Conservation (phyloP, 208 protist genomes). For the Lotmaria passim region DNA sequence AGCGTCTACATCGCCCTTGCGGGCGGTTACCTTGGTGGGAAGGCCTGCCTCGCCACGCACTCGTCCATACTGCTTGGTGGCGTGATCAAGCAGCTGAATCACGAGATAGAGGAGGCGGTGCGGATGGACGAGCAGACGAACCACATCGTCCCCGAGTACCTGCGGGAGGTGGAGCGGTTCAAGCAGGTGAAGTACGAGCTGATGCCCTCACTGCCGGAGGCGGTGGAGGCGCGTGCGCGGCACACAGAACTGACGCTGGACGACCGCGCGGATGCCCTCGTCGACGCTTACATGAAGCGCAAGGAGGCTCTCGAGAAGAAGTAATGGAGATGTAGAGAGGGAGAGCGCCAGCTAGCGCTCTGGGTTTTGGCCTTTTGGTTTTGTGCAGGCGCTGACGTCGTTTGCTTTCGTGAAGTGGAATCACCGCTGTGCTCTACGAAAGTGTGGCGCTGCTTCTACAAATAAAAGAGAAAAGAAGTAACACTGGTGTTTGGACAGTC, state of each 20-base stretch:
- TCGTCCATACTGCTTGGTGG: constrained; percentile 50
- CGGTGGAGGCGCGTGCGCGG: constrained; percentile 27
- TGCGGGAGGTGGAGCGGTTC: constrained; percentile 56
- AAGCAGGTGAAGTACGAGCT: constrained; percentile 73
- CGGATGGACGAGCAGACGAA: constrained; percentile 70
- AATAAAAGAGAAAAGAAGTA: no score
- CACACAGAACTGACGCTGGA: constrained; percentile 39
- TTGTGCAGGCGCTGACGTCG: no score
- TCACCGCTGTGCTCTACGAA: no score
- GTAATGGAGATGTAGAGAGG: background rate
- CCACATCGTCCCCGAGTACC: constrained; percentile 75
- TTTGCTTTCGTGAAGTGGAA: no score
- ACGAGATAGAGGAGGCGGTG: constrained; percentile 69
- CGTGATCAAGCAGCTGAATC: constrained; percentile 64
- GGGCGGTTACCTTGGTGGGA: constrained; percentile 83
- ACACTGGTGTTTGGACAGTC: no score
- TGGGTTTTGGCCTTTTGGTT: background rate
- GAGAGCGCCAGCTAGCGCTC: background rate
- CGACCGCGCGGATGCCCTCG: constrained; percentile 63
- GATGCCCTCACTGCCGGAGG: constrained; percentile 48
- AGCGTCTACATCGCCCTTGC: constrained; percentile 75
- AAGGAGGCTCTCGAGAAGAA: constrained; percentile 51
- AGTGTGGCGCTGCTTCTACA: no score
- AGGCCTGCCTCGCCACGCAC: constrained; percentile 64
- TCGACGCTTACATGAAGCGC: constrained; percentile 65